Conservation (phyloP, 768 basidiomycete species). For the Pisolithus albus region DNA sequence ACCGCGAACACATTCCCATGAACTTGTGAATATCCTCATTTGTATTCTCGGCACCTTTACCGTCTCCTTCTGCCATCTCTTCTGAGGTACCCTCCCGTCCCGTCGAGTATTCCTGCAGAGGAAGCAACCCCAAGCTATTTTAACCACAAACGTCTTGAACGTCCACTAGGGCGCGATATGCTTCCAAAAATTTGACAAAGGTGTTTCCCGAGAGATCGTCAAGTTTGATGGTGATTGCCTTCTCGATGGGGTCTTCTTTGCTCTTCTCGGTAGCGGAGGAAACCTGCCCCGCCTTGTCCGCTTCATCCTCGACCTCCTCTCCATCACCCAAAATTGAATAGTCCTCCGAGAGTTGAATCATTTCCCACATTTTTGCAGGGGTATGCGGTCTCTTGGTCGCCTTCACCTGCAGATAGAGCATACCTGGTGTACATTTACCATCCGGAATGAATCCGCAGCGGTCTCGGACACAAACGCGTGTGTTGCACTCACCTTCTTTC, state of each 20-base stretch:
- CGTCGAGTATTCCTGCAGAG: conserved; percentile 35
- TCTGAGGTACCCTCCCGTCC: neutral
- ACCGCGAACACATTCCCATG: conserved; percentile 82
- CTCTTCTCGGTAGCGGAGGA: conserved; percentile 26
- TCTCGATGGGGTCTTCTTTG: conserved; percentile 46
- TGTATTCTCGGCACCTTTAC: conserved; percentile 6
- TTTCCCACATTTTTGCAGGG: too few species aligned
- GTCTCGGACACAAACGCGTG: neutral
- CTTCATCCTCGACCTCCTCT: conserved; percentile 46
- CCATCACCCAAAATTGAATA: conserved; percentile 46
- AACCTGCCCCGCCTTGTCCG: conserved; percentile 16
- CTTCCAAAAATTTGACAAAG: conserved; percentile 87
- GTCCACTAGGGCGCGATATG: conserved; percentile 93
- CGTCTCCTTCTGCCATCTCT: conserved; percentile 1
- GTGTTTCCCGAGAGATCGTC: conserved; percentile 96
- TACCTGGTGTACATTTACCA: neutral
- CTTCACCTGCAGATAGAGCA: neutral
- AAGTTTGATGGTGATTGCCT: conserved; percentile 71
- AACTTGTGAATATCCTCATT: conserved; percentile 90
- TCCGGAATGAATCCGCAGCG: too few species aligned
- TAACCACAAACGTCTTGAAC: conserved; percentile 75
- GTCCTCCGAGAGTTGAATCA: too few species aligned
- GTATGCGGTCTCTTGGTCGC: too few species aligned
- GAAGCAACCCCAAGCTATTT: conserved; percentile 70
- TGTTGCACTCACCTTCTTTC: conserved; percentile 66